Evolutionary conservation across 352 stramenopile genomes (phyloP).

Genomic region (Globisporangium ultimum): DNA sequence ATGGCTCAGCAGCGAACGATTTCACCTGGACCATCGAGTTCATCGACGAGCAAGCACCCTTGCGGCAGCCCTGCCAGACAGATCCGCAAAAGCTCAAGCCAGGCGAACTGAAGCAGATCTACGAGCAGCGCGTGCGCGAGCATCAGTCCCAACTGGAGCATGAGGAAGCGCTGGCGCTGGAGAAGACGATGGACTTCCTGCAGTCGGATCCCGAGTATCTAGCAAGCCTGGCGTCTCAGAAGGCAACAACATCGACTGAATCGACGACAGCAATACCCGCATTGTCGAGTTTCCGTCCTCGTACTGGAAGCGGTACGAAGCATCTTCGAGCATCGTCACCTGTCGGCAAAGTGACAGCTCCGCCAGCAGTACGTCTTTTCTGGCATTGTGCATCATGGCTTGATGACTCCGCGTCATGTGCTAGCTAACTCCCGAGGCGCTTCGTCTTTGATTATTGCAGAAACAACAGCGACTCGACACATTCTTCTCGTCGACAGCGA

Average conservation of each 20-base stretch:
- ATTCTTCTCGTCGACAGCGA: conserved; percentile 34
- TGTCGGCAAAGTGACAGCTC: neutral
- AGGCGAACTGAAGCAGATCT: conserved; percentile 38
- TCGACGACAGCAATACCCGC: neutral
- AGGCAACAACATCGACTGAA: neutral
- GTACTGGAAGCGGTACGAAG: neutral
- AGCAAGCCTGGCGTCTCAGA: conserved; percentile 7
- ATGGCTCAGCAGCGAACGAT: conserved; percentile 17
- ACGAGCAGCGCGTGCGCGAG: conserved; percentile 32
- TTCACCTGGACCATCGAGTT: conserved; percentile 33
- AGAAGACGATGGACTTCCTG: conserved; percentile 55
- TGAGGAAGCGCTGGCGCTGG: conserved; percentile 31
- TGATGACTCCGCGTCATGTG: neutral
- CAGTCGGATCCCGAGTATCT: conserved; percentile 46
- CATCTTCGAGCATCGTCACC: neutral
- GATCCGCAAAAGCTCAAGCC: conserved; percentile 12
- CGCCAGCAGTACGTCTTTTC: neutral
- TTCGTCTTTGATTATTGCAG: neutral
- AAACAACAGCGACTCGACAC: conserved; percentile 44
- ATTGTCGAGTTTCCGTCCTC: neutral
- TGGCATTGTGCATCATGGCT: neutral
- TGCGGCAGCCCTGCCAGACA: neutral
- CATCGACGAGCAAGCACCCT: conserved; percentile 43
- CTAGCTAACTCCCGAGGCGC: neutral
- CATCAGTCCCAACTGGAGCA: conserved; percentile 28